Conservation (phyloP, 1,139 yeast species). For the Magnusiomyces sp. region DNA sequence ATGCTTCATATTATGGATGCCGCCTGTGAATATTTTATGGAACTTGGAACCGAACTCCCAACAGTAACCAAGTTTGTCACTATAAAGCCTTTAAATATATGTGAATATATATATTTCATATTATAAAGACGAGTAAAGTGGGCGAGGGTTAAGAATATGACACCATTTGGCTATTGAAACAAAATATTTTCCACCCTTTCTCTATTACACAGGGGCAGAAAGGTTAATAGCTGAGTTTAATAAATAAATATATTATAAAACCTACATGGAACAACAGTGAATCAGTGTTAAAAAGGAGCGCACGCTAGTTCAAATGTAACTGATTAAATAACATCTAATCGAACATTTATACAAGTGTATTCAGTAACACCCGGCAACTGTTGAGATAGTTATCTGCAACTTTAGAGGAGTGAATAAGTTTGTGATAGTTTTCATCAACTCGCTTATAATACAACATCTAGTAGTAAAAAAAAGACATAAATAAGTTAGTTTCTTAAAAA, state of each 20-base stretch:
- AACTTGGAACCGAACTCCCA: too few relatives aligned
- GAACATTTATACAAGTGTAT: slow-evolving; percentile 1
- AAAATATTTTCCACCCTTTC: too few relatives aligned
- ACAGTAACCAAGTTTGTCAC: too few relatives aligned
- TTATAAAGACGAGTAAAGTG: too few relatives aligned
- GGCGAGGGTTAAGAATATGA: too few relatives aligned
- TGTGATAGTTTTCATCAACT: slow-evolving; percentile 3
- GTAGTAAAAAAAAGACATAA: slow-evolving; percentile 1
- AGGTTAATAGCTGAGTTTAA: background rate
- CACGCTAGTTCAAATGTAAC: too few relatives aligned
- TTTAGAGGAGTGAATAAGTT: background rate
- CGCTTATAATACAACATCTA: slow-evolving; percentile 1
- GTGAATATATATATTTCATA: too few relatives aligned
- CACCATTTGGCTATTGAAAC: too few relatives aligned
- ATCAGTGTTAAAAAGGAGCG: too few relatives aligned
- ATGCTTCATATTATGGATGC: too few relatives aligned
- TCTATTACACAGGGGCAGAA: background rate
- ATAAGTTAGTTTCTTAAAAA: background rate
- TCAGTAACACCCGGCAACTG: background rate
- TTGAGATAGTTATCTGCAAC: slow-evolving; percentile 2
- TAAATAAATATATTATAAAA: background rate
- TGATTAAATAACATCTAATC: background rate
- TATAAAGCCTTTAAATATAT: too few relatives aligned
- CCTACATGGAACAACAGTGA: background rate
- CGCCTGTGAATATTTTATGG: too few relatives aligned